Base-by-base conservation (phyloP, 495 filamentous ascomycete genomes). In the Aspergillus bertholletiae region DNA sequence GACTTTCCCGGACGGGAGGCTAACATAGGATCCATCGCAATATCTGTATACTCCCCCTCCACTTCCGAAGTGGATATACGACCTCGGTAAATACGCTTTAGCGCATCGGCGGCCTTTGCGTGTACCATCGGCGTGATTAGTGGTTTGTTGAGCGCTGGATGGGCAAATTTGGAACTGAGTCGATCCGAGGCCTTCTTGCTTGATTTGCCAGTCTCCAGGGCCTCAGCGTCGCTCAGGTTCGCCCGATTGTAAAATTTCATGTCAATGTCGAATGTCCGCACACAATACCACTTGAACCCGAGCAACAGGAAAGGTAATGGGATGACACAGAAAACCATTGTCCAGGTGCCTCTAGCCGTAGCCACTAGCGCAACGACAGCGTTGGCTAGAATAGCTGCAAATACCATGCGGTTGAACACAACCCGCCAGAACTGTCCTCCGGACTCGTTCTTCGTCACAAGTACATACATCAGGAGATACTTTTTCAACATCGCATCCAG, bases 101-200 rank as follows among this genome's bases (percentile, higher is more conserved):
- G 80, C 32, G 90, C 79, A 47, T 91, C 88, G 54, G 91, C 86
- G 17, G 91, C 90, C 66, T 87, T 93, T 37, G 89, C 89, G 57
- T 94, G 88, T 11, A 98, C 93, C 94, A 98, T 98, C 0, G 94
- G 94, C 0, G 90, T 95, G 59, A 93, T 89, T 46, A 98, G 81
- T 7, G 87, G 86, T 60, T 87, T 88, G 73, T 89, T 96, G 18
- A 98, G 83, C 12, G 88, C 92, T 15, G 94, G 94, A 65, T 97
- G 89, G 5, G 92, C 92, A 69, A 96, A 98, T 37, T 90, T 84
- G 37, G 85, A 78, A 32, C 80, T 86, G 3, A 97, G 82, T 20
- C 88, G 85, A 51, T 95, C 91, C 39, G 77, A 83, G 2, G 74
- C 69, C 55, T 80, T 81, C 55, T 79, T 79, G 63, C 74, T 68